Evolutionary conservation across 306 rosid genomes (phyloP), one percentile per base, ranked within the genome.

Genomic region (Heteromeles arbutifolia): DNA sequence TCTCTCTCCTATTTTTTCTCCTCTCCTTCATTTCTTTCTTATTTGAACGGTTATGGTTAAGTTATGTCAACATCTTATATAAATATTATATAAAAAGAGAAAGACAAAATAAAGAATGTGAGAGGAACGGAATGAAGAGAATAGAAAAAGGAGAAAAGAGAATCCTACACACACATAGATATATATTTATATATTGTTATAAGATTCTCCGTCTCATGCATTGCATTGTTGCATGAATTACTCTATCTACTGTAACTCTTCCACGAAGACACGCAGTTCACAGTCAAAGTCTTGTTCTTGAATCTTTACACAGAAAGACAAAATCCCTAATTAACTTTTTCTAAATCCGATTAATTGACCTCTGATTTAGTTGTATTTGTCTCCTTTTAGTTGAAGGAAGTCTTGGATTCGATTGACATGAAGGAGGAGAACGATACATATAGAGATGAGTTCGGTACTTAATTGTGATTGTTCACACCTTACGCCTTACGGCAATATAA

Each of bases 1-100:
- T 37, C 10, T 37, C 10, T 37, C 0, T 37, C 41, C 1, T 37
- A 1, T 37, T 37, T 37, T 7, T 7, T 37, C 0, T 34, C 0
- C 9, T 34, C 2, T 34, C 2, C 0, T 34, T 34, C 0, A 0
- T 0, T 34, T 0, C 0, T 0, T 1, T 6, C 0, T 0, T 37
- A 6, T 37, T 37, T 7, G 9, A 37, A 6, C 2, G 8, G 2
- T 37, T 37, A 37, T 7, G 2, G 0, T 7, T 37, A 37, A 37
- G 1, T 2, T 7, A 37, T 0, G 9, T 37, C 10, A 37, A 37
- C 2, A 7, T 6, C 2, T 37, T 37, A 7, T 37, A 37, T 37
- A 7, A 37, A 37, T 37, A 7, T 37, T 37, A 37, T 37, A 37
- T 37, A 6, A 37, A 37, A 37, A 37, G 0, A 37, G 0, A 37